Base-by-base conservation (phyloP, 176 grass and related monocot genomes). In the Cocos nucifera region DNA sequence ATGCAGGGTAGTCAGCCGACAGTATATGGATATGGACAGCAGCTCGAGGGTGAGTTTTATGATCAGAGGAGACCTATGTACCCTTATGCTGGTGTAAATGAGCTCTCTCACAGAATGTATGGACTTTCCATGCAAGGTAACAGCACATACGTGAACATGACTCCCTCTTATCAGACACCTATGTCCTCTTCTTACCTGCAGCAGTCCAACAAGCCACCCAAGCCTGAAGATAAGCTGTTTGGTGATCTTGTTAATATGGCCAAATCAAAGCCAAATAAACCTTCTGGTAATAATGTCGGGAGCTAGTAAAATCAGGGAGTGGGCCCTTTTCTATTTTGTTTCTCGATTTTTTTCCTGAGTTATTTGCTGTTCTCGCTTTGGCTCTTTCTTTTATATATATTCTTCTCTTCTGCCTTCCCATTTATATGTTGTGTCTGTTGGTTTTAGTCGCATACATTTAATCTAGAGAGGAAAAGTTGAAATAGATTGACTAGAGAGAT, bases 221-320 rank as follows among this genome's bases (percentile, higher is more conserved):
- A 77, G 58, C 80, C 80, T 0, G 91, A 90, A 69, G 86, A 96
- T 70, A 96, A 87, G 22, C 75, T 96, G 65, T 96, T 96, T 0
- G 83, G 91, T 18, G 91, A 96, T 67, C 91, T 96, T 51, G 72
- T 96, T 65, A 90, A 69, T 44, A 79, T 96, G n/a, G 91, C 91
- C 61, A 96, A 90, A 72, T 80, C 81, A 50, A 95, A 85, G 75
- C 84, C 88, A 54, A 88, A 78, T 70, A 92, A 88, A 71, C 76
- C 64, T 68, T 65, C 75, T 63, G 61, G 62, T 67, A n/a, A 54
- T 10, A 77, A 88, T 55, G 65, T 79, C 50, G 81, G 78, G 0
- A 28, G 71, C 56, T 72, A 61, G n/a, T 70, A 56, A 88, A 57
- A 64, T 39, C 20, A 54, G 49, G 25, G 50, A 55, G 56, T 53